phyloP scores from a whole-genome alignment of 1,139 yeast species.

The Saccharomyces uvarum region DNA sequence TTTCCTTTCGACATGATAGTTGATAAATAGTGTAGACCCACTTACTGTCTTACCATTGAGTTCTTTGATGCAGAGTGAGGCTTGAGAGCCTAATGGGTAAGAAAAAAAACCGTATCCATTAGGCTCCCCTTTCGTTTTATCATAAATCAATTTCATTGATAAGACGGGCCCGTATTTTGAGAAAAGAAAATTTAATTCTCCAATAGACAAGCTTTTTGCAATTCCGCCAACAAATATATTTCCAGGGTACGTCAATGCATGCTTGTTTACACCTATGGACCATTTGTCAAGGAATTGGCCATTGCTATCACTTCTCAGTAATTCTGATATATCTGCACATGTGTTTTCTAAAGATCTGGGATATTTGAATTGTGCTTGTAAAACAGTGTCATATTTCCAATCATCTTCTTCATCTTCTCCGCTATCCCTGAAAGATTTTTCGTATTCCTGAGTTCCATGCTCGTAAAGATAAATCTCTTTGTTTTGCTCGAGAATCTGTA shows the following conservation, averaged over 20 bases:
- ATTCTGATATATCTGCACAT: background rate
- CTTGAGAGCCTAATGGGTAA: constrained; percentile 36
- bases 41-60: constrained; percentile 37
- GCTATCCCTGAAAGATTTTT: constrained; percentile 8
- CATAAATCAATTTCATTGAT: constrained; percentile 40
- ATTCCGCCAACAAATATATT: constrained; percentile 51
- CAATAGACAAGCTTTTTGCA: constrained; percentile 35
- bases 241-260: constrained; percentile 58
- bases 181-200: constrained; percentile 36
- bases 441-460: constrained; percentile 17
- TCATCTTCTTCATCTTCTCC: constrained; percentile 6
- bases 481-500: constrained; percentile 17
- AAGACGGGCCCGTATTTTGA: constrained; percentile 38
- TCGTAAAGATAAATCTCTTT: constrained; percentile 22
- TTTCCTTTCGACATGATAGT: constrained; percentile 46
- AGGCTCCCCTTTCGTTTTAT: constrained; percentile 35
- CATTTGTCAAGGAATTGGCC: constrained; percentile 14
- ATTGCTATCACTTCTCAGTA: constrained; percentile 2
- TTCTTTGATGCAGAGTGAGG: constrained; percentile 39
- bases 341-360: constrained; percentile 7
- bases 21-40: constrained; percentile 39
- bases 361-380: constrained; percentile 27
- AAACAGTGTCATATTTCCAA: constrained; percentile 24
- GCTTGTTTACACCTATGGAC: constrained; percentile 27
- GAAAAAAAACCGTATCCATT: constrained; percentile 45